phyloP scores from a whole-genome alignment of 768 basidiomycete species.

The Leccinum barrowsii region DNA sequence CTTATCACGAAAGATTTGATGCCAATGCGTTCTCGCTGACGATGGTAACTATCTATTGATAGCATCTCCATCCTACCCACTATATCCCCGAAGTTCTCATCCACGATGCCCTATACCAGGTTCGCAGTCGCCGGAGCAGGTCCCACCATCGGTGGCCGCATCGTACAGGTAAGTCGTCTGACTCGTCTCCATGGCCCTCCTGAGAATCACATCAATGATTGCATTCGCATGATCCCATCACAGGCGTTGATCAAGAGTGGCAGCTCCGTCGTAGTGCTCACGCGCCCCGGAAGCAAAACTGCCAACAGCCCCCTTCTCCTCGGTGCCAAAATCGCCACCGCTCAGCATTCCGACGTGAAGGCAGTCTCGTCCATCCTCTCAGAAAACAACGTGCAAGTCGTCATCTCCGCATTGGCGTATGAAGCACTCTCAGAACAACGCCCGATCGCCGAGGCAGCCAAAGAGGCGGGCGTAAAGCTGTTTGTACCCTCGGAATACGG shows the following conservation, averaged over 20 bases:
- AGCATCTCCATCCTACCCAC: neutral
- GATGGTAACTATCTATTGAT: neutral
- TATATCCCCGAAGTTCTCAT: neutral
- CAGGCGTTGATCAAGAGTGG: constrained; percentile 20
- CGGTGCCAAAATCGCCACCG: constrained; percentile 24
- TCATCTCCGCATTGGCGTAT: constrained; percentile 32
- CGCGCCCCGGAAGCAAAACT: constrained; percentile 22
- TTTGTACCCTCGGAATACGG: constrained; percentile 40
- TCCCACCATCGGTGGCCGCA: constrained; percentile 34
- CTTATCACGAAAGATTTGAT: no score
- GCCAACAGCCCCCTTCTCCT: constrained; percentile 15
- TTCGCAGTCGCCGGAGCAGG: constrained; percentile 37
- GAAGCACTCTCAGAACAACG: constrained; percentile 26
- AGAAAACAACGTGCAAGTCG: constrained; percentile 33
- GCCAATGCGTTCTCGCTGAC: neutral
- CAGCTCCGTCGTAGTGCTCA: constrained; percentile 25
- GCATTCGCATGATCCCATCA: no score
- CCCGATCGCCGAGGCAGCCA: constrained; percentile 34
- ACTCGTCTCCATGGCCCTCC: neutral
- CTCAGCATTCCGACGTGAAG: constrained; percentile 26
- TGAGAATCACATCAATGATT: no score
- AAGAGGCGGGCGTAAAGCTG: constrained; percentile 34
- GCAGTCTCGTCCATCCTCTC: constrained; percentile 25
- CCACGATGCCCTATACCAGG: constrained; percentile 29
- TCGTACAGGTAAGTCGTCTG: constrained; percentile 27